A percentile compares a stretch with the other conserved stretches of the same genome.
phyloP scores from a whole-genome alignment of 2,329 filamentous ascomycete species.

The Neofusicoccum parvum region DNA sequence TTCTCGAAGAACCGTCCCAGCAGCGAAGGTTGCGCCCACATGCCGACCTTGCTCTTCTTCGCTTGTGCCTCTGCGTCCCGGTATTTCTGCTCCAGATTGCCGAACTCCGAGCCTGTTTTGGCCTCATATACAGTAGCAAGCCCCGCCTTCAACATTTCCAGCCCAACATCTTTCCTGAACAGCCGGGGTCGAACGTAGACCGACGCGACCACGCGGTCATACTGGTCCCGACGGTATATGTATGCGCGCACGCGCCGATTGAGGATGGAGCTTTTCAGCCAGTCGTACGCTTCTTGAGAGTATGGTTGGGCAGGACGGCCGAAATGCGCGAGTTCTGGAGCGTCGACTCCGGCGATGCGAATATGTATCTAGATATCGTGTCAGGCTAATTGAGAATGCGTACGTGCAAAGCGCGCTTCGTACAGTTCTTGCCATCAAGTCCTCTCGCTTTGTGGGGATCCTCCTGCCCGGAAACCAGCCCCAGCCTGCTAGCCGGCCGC shows the following conservation, averaged over 20 bases:
- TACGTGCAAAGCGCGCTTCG: conserved; percentile 29
- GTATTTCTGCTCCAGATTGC: conserved; percentile 65
- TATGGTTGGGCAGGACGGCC: conserved; percentile 85
- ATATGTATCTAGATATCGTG: conserved; percentile 70
- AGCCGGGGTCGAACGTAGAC: conserved; percentile 72
- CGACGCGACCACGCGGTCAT: conserved; percentile 85
- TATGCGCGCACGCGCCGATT: conserved; percentile 77
- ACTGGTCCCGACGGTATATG: conserved; percentile 85
- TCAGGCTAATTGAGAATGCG: background rate
- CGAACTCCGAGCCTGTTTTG: conserved; percentile 87
- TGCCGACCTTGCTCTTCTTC: conserved; percentile 45
- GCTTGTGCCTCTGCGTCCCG: conserved; percentile 62
- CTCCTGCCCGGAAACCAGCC: conserved; percentile 77
- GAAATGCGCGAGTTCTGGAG: conserved; percentile 91
- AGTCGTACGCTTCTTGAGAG: conserved; percentile 76
- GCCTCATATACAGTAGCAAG: conserved; percentile 93
- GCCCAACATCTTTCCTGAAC: conserved; percentile 76
- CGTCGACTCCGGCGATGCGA: conserved; percentile 88
- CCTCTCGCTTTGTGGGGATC: conserved; percentile 68
- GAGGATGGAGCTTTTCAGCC: conserved; percentile 73
- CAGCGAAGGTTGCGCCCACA: conserved; percentile 66
- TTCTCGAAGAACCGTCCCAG: conserved; percentile 49
- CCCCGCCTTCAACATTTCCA: conserved; percentile 84
- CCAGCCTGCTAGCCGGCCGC: conserved; percentile 86
- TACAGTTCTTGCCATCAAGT: conserved; percentile 78